Base-by-base conservation (phyloP, 108 stramenopile genomes). In the Parmales sp. region DNA sequence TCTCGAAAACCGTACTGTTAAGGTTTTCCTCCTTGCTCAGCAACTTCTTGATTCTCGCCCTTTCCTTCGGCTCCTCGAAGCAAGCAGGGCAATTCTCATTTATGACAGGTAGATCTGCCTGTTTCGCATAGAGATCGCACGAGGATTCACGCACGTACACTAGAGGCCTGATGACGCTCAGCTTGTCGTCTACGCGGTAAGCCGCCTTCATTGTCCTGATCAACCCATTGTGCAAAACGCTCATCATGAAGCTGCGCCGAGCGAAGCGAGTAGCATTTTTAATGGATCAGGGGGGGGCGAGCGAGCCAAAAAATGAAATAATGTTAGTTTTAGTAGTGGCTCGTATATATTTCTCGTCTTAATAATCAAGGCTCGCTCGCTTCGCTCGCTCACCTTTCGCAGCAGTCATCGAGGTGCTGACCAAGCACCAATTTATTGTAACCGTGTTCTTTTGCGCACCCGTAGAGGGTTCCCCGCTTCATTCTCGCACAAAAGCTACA, bases 61-160 rank as follows among this genome's bases (percentile, higher is more conserved):
- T 77, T 75, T 99, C 98, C 74, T 97, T 97, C 16, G 98, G 98
- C 72, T 96, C 92, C 74, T 97, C 95, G 71, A 99, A 99, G 76
- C 98, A 99, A 11, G 98, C 98, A 19, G 98, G 98, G 67, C 98
- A 99, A 73, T 99, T 99, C 68, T 99, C 98, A 72, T 97, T 97
- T 37, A 99, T 95, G n/a, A 99, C 80, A 2, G 95, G 96, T 3
- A 98, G 77, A 31, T 87, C 83, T 25, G 85, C 83, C 41, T 78
- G 70, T 48, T 78, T 86, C 6, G 93, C 89, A 80, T 97, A 99
- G 44, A 89, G 94, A 37, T 90, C 89, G 84, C 83, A 92, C 31
- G 89, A 72, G 64, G 82, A 83, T 76, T 99, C 98, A 5, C 98
- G 88, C 28, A 87, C 85, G 80, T 96, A 96, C 13, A 86, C 91